Conservation (phyloP, 495 filamentous ascomycete genomes). For the Annulohypoxylon bovei region DNA sequence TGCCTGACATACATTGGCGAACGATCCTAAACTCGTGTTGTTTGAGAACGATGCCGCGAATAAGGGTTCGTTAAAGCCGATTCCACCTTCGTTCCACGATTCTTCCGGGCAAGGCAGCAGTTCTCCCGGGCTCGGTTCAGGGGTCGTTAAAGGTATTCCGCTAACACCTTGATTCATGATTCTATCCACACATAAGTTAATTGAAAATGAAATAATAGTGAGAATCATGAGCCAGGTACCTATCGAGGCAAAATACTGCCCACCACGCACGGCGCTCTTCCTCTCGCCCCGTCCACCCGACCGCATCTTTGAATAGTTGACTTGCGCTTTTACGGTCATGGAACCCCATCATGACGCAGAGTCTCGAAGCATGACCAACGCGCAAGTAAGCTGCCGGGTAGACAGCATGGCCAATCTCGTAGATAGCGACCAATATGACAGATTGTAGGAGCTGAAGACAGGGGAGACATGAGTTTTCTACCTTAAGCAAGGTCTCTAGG, state of each 20-base stretch:
- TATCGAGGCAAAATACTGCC: constrained; percentile 40
- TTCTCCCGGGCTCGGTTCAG: constrained; percentile 38
- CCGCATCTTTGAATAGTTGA: constrained; percentile 42
- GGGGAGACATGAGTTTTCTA: constrained; percentile 43
- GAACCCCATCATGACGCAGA: constrained; percentile 58
- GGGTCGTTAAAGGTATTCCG: constrained; percentile 26
- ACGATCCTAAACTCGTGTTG: constrained; percentile 41
- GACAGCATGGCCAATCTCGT: constrained; percentile 57
- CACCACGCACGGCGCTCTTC: constrained; percentile 40
- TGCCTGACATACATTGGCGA: constrained; percentile 57
- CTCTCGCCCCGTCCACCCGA: constrained; percentile 35
- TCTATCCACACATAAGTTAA: constrained; percentile 7
- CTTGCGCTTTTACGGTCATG: constrained; percentile 46
- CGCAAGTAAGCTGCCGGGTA: constrained; percentile 58
- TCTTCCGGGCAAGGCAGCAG: constrained; percentile 28
- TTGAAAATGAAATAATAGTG: neutral
- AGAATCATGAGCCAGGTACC: constrained; percentile 10
- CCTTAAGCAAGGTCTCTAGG: constrained; percentile 41
- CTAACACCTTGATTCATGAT: constrained; percentile 27
- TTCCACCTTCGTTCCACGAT: constrained; percentile 33
- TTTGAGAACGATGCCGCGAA: constrained; percentile 37
- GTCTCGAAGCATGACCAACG: constrained; percentile 52
- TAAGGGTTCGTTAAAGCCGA: constrained; percentile 39
- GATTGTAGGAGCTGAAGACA: constrained; percentile 55
- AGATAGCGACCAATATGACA: constrained; percentile 51